A percentile compares a stretch with the other conserved stretches of the same genome.
phyloP scores from a whole-genome alignment of 148 eudicot species.

The Spergularia bocconei region DNA sequence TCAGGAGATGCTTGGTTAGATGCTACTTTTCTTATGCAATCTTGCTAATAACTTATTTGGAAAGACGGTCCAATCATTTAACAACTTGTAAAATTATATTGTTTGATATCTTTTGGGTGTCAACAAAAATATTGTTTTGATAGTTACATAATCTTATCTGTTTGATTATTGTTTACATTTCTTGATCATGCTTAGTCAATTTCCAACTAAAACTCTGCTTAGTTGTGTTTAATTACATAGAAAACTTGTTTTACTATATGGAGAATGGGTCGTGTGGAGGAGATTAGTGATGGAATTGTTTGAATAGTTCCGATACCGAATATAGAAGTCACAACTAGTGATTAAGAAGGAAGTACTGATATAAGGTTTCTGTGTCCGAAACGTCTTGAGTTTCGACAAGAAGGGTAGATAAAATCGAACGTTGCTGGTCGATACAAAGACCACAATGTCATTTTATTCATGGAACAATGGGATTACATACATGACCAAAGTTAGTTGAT shows the following conservation, averaged over 20 bases:
- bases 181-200: neutral
- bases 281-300: neutral
- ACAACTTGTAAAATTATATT: neutral
- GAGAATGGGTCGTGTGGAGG: too few species aligned
- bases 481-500: neutral
- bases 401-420: too few species aligned
- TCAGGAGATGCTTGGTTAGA: constrained; percentile 10
- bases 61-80: neutral
- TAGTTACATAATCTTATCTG: neutral
- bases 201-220: neutral
- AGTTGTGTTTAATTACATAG: neutral
- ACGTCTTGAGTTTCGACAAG: too few species aligned
- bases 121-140: neutral
- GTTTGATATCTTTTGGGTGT: neutral
- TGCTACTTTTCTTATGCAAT: neutral
- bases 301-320: too few species aligned
- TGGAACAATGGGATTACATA: constrained; percentile 3
- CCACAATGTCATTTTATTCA: constrained; percentile 8
- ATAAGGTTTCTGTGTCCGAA: too few species aligned
- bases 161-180: neutral
- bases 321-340: neutral
- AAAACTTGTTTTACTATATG: too few species aligned
- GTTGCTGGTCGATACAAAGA: too few species aligned
- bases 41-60: neutral
- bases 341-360: neutral